Conservation (phyloP, 352 stramenopile genomes). For the Pseudoperonospora humuli region DNA sequence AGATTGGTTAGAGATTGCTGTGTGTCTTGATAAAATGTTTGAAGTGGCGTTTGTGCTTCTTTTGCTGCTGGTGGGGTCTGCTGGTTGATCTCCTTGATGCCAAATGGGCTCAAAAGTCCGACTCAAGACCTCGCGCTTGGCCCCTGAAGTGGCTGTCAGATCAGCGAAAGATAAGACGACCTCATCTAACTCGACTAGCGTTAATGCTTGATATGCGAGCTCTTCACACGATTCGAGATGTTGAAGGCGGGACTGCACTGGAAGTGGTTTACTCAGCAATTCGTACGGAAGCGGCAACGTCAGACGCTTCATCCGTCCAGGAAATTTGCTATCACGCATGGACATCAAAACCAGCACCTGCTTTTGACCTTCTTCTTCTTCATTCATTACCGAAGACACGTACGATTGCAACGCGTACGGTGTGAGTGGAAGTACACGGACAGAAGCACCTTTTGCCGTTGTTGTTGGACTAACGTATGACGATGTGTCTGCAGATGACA, state of each 20-base stretch:
- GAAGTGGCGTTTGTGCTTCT: no score
- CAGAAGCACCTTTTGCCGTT: constrained; percentile 2
- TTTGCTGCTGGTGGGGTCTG: not conserved
- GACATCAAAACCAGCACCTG: constrained; percentile 43
- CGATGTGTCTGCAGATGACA: constrained; percentile 10
- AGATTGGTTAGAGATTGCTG: no score
- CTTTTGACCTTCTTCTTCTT: constrained; percentile 1
- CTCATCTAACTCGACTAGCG: constrained; percentile 19
- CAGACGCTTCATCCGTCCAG: constrained; percentile 60
- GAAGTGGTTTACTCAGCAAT: constrained; percentile 43
- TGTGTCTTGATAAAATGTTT: constrained; percentile 2
- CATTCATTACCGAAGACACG: constrained; percentile 7
- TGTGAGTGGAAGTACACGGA: constrained; percentile 49
- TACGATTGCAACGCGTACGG: constrained; percentile 30
- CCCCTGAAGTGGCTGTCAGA: constrained; percentile 10
- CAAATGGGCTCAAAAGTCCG: constrained; percentile 30
- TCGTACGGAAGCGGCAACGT: constrained; percentile 49
- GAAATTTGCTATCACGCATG: constrained; percentile 76
- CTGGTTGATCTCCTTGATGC: constrained; percentile 16
- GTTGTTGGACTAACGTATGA: not conserved
- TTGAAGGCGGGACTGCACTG: constrained; percentile 46
- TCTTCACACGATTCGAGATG: constrained; percentile 40
- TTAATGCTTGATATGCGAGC: constrained; percentile 43
- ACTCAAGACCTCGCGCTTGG: constrained; percentile 33
- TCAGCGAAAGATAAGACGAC: constrained; percentile 51